These are phyloP conservation scores for Colletotrichum sansevieriae DNA, from an alignment of 2,329 filamentous ascomycete genomes.

Conservation along the genomic window DNA sequence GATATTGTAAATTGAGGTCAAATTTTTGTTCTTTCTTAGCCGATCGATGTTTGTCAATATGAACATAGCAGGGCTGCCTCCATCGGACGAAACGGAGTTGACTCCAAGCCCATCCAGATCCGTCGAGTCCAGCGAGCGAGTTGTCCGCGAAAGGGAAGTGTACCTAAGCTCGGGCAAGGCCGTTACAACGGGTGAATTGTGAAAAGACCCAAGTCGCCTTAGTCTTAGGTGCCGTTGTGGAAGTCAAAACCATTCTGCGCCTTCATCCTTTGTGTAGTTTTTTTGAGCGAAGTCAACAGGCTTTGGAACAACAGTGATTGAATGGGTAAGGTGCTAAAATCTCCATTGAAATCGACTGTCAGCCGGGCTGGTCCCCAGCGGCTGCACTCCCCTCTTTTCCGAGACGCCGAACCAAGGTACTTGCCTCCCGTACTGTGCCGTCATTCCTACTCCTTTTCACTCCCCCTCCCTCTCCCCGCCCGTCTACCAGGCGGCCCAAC, in stretches of 20 bases:
- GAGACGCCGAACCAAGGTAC: constrained; percentile 21
- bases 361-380: background rate
- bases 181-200: no score
- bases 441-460: constrained; percentile 24
- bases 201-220: no score
- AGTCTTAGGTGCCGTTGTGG: no score
- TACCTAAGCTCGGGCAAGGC: no score
- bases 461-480: constrained; percentile 7
- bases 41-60: background rate
- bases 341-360: background rate
- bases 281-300: no score
- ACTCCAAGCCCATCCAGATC: constrained; percentile 11
- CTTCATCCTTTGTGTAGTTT: no score
- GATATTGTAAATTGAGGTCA: constrained; percentile 9
- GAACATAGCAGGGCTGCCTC: background rate
- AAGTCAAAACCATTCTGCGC: no score
- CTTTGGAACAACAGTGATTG: no score
- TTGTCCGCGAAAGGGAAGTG: no score
- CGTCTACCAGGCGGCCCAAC: constrained; percentile 21
- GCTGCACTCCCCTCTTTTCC: constrained; percentile 27
- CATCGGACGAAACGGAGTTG: constrained; percentile 3
- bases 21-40: background rate
- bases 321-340: no score
- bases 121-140: background rate
- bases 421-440: constrained; percentile 2